Base-by-base conservation (phyloP, 2,329 filamentous ascomycete species). In the Raffaelea ambrosiae region DNA sequence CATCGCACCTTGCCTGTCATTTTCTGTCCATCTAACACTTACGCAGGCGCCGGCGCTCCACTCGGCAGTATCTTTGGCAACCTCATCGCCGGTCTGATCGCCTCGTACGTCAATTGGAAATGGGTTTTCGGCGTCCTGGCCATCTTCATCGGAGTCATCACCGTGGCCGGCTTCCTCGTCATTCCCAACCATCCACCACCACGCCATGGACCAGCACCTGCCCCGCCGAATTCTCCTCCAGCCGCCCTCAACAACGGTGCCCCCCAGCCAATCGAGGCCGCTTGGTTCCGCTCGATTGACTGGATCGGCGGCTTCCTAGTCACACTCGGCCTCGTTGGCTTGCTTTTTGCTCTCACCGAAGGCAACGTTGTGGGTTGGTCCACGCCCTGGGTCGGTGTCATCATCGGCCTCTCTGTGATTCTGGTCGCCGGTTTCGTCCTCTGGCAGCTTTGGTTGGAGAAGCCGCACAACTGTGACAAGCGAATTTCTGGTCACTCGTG, bases 281-380 rank as follows among this genome's bases (percentile, higher is more conserved):
- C 35, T 19, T 16, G 13, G 35, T n/a, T 38, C 7, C 35, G 18
- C 7, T 10, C 8, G 5, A 38, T 86, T 2, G 83, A 87, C 62
- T 86, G 83, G 82, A 62, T 81, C 10, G 83, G 83, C 4, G 82
- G 77, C 0, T 67, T 71, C 0, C 66, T 85, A 38, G 72, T 86
- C 53, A 86, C 83, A 0, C 59, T 70, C 2, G 79, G 78, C 0
- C 68, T 85, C 3, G 63, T 86, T 9, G 72, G 78, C 0, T 68
- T 87, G 10, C 68, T 86, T 33, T 83, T 86, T 50, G 77, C 81
- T 1, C 66, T 87, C 23, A 84, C 83, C 0, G 76, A 86, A 58
- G 83, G 83, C 19, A 85, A 84, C 53, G 77, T 83, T 0, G 76
- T 81, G 2, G 83, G 83, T 5, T 88, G 83, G 83, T 60, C 63